Base-by-base conservation (phyloP, 1,284 basidiomycete species). In the Wolfiporia cocos region DNA sequence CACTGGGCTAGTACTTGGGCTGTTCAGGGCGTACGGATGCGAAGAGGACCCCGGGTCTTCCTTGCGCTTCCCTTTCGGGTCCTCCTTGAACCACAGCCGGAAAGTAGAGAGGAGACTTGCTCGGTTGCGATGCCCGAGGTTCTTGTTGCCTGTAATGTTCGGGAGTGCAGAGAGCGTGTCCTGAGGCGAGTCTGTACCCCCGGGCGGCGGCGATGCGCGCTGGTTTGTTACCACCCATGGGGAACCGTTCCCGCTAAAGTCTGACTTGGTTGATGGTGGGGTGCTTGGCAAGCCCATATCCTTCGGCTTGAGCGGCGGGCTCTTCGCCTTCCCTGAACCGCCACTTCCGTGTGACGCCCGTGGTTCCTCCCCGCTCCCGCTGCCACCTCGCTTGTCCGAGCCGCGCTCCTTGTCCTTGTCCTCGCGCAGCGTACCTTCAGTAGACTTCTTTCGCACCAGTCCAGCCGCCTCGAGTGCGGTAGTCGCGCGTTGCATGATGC, bases 401-500 rank as follows among this genome's bases (percentile, higher is more conserved):
- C 65, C 55, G 52, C 59, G 65, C 44, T 73, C 69, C 40, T 59
- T 62, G 49, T 74, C 67, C 44, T 71, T 73, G n/a, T n/a, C n/a
- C 37, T 79, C 72, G 32, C 83, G 81, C 46, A 68, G 72, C 12
- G 87, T 74, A 3, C 65, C 81, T 56, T 91, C 88, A 0, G 74
- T 64, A 2, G 82, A 86, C 64, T 85, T 90, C 65, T 92, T 92
- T 46, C 81, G 67, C 34, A 89, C 85, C 7, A 92, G 65, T 1
- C 85, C 85, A 5, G 84, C 83, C 5, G 84, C 86, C 52, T 88
- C 86, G 17, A 87, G 70, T 3, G 92, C 91, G 0, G 90, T 93
- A 0, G 91, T 93, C 0, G 91, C 92, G 5, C 92, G 79, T 53
- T 95, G 92, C 70, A 96, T 86, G 62, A 96, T 94, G 56, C 85